These are phyloP conservation scores for Canavalia gladiata DNA, from an alignment of 306 rosid genomes.

Conservation along the genomic window DNA sequence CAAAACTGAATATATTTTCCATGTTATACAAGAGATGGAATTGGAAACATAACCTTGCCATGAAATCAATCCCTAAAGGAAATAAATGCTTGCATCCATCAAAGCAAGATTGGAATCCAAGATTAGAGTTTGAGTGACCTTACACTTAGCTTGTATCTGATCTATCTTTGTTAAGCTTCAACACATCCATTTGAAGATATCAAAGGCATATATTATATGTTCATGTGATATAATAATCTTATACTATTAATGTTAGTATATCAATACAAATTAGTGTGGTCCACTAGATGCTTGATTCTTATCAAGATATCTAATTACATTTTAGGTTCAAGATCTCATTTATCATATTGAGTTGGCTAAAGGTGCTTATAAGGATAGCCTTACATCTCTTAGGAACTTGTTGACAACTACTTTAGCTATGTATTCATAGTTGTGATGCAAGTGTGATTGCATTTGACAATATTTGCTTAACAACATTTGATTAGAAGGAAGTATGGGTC, in stretches of 20 bases:
- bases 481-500: conserved; percentile 33
- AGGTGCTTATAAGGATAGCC: conserved; percentile 76
- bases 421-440: conserved; percentile 94
- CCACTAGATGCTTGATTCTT: conserved; percentile 39
- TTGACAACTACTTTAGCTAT: conserved; percentile 82
- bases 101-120: conserved; percentile 82
- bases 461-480: conserved; percentile 31
- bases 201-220: conserved; percentile 54
- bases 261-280: conserved; percentile 7
- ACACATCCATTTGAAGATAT: conserved; percentile 68
- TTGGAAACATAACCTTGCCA: conserved; percentile 61
- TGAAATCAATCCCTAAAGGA: conserved; percentile 73
- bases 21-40: conserved; percentile 63
- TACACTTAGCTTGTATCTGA: conserved; percentile 84
- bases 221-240: conserved; percentile 39
- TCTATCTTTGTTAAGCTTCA: conserved; percentile 93
- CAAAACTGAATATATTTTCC: conserved; percentile 38
- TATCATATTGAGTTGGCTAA: conserved; percentile 87
- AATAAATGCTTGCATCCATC: conserved; percentile 81
- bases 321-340: conserved; percentile 89
- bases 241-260: conserved; percentile 35
- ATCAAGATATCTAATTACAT: conserved; percentile 49
- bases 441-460: conserved; percentile 56
- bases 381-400: conserved; percentile 79
- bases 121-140: conserved; percentile 99